A percentile compares a stretch with the other conserved stretches of the same genome.
Evolutionary conservation across 129 eudicot genomes (phyloP).

Genomic region (Saposhnikovia divaricata): DNA sequence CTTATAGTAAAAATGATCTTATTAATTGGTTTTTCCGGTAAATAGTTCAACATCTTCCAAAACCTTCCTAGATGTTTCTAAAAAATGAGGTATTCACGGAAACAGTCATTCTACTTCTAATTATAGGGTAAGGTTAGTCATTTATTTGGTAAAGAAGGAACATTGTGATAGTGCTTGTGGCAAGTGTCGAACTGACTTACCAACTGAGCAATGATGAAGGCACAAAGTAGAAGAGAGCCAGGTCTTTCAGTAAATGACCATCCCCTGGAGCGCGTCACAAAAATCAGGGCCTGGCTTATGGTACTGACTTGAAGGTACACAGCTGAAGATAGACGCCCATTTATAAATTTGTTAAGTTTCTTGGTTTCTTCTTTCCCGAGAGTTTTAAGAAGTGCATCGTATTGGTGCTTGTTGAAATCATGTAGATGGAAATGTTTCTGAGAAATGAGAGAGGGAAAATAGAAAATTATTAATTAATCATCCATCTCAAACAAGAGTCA

Average conservation of each 20-base stretch:
- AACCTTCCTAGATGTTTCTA: neutral
- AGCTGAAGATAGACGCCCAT: slow-evolving; percentile 45
- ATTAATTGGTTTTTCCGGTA: neutral
- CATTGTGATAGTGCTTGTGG: neutral
- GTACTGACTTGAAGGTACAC: slow-evolving; percentile 87
- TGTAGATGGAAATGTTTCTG: slow-evolving; percentile 47
- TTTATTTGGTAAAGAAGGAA: neutral
- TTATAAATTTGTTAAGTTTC: slow-evolving; percentile 30
- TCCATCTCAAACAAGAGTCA: neutral
- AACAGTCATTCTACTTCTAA: neutral
- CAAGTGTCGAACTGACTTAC: slow-evolving; percentile 22
- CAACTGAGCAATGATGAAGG: slow-evolving; percentile 74
- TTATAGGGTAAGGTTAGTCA: neutral
- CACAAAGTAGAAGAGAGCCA: slow-evolving; percentile 58
- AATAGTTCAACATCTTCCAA: neutral
- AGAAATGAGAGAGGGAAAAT: neutral
- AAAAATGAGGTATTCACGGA: neutral
- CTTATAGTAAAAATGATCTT: neutral
- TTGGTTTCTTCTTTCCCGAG: slow-evolving; percentile 25
- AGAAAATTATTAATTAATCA: neutral
- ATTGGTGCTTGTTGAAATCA: slow-evolving; percentile 40
- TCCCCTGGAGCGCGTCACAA: slow-evolving; percentile 75
- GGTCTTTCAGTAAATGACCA: slow-evolving; percentile 82
- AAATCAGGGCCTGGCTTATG: slow-evolving; percentile 82
- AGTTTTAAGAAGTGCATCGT: slow-evolving; percentile 18